phyloP scores from a whole-genome alignment of 139 green algal genomes.

The Dunaliella sp. region DNA sequence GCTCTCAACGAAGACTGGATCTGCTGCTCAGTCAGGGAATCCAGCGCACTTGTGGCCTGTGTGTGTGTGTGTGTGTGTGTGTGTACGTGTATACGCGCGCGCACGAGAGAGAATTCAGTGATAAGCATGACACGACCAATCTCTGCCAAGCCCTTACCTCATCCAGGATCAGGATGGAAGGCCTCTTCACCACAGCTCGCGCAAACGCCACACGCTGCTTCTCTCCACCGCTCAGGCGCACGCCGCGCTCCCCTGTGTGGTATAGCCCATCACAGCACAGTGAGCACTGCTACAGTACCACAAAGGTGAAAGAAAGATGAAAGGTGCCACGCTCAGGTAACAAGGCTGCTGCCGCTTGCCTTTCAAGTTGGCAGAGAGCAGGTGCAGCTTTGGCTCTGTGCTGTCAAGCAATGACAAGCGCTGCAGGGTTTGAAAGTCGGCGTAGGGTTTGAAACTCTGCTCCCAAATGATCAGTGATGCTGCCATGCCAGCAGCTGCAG shows the following conservation, averaged over 20 bases:
- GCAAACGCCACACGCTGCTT: slow-evolving; percentile 67
- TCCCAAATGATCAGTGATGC: too few relatives aligned
- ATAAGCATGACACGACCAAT: too few relatives aligned
- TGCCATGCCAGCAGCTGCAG: too few relatives aligned
- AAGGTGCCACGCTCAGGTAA: background rate
- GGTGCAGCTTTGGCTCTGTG: too few relatives aligned
- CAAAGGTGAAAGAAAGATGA: too few relatives aligned
- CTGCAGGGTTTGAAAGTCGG: too few relatives aligned
- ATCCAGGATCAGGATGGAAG: slow-evolving; percentile 55
- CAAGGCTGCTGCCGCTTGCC: slow-evolving; percentile 17
- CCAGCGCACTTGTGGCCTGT: slow-evolving; percentile 59
- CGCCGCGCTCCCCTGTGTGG: slow-evolving; percentile 70
- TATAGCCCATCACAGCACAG: background rate
- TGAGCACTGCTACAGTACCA: too few relatives aligned
- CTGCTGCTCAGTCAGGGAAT: slow-evolving; percentile 57
- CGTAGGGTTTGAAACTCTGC: too few relatives aligned
- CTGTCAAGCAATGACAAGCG: too few relatives aligned
- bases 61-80: background rate
- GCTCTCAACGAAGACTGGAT: slow-evolving; percentile 46
- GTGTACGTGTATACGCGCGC: background rate
- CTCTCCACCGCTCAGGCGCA: slow-evolving; percentile 57
- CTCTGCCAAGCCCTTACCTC: slow-evolving; percentile 19
- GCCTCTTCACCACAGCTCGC: slow-evolving; percentile 48
- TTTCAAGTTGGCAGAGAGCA: too few relatives aligned
- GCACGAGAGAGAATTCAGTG: too few relatives aligned